A percentile compares a stretch with the other conserved stretches of the same genome.
These are phyloP conservation scores for Neurospora intermedia DNA, from an alignment of 495 filamentous ascomycete species.

Conservation along the genomic window DNA sequence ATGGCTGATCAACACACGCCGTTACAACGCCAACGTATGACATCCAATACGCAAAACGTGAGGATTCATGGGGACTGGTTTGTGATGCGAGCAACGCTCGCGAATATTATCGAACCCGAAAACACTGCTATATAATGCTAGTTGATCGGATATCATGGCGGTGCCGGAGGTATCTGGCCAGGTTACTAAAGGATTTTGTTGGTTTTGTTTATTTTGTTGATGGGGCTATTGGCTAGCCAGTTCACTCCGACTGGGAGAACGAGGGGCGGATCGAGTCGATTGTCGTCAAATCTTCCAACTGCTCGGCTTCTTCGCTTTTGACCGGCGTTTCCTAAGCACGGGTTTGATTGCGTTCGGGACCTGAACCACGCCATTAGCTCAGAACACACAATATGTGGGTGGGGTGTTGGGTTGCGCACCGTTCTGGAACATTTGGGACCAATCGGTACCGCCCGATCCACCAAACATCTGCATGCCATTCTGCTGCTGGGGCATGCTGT, in stretches of 20 bases:
- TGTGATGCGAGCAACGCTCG: constrained; percentile 50
- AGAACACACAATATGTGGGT: constrained; percentile 48
- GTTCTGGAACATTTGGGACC: constrained; percentile 64
- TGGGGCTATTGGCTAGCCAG: constrained; percentile 33
- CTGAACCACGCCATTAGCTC: constrained; percentile 42
- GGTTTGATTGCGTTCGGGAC: constrained; percentile 43
- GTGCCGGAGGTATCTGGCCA: constrained; percentile 24
- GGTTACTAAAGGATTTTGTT: constrained; percentile 39
- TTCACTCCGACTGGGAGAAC: constrained; percentile 31
- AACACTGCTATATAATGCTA: constrained; percentile 35
- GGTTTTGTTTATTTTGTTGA: constrained; percentile 39
- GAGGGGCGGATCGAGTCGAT: constrained; percentile 28
- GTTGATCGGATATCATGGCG: constrained; percentile 24
- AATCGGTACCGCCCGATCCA: constrained; percentile 43
- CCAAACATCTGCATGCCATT: constrained; percentile 43
- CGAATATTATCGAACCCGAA: constrained; percentile 49
- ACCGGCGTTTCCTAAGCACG: constrained; percentile 30
- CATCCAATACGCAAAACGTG: constrained; percentile 50
- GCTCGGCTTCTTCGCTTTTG: constrained; percentile 21
- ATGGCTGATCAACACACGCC: constrained; percentile 26
- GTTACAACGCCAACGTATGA: constrained; percentile 48
- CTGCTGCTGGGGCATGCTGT: constrained; percentile 41
- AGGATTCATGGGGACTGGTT: constrained; percentile 52
- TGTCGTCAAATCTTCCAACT: constrained; percentile 30
- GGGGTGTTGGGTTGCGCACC: constrained; percentile 39